Base-by-base conservation (phyloP, 768 basidiomycete species). In the Leccinum aurantiacum region DNA sequence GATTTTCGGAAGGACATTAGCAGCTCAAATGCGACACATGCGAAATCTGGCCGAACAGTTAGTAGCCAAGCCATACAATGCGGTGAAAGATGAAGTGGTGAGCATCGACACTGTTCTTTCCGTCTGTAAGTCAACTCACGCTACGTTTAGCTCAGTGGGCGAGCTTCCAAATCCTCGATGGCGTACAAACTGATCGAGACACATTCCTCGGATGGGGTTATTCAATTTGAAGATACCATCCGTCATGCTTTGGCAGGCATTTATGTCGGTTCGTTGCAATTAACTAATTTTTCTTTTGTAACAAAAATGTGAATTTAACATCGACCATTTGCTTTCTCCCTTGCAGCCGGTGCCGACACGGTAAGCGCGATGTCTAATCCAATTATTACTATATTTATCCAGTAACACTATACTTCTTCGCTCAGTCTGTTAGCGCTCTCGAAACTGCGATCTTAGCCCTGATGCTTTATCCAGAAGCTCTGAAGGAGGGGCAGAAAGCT, bases 21-120 rank as follows among this genome's bases (percentile, higher is more conserved):
- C 57, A 33, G 57, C 50, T 14, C 57, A 53, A 47, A 58, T 58
- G 57, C 38, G 57, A 11, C 38, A 58, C 51, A 58, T 58, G 57
- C 50, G 51, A 17, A 22, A 47, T 22, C 6, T 58, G 5, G 51
- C 57, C 2, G 51, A 53, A 41, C 57, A 58, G 46, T 25, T 58
- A 11, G 41, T 58, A 11, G 4, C 44, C 22, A 29, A 29, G 22
- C 57, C 57, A 3, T 58, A 58, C 41, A 53, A 53, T 17, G 57
- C 31, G 8, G 41, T 53, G 5, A 58, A 53, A n/a, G 17, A 44
- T 5, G 57, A 58, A 52, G 57, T 53, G 57, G 57, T 58, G 25
- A 3, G 56, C 4, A 24, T 17, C 29, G 38, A 38, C 17, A 8
- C 27, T 15, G 15, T 37, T 31, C 15, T 13, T 25, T 25, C 48